Evolutionary conservation across 2,329 filamentous ascomycete species (phyloP), one percentile per base, ranked within the genome.

Genomic region (Periconia sp.): DNA sequence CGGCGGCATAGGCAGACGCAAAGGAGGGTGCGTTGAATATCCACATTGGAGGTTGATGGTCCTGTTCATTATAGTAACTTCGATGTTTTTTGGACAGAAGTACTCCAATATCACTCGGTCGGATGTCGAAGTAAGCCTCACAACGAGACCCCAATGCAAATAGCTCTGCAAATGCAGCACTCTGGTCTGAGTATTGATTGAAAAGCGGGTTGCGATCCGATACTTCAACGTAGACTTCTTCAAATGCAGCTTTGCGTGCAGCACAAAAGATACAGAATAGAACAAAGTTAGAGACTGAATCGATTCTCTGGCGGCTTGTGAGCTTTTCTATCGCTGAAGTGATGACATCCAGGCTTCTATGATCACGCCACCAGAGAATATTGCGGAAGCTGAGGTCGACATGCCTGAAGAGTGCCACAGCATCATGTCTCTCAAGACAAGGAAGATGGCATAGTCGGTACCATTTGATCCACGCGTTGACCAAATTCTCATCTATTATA

Each of bases 81-180:
- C 78, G 69, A 59, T 81, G 71, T 41, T 66, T 68, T 33, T 72
- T 64, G 6, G 70, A 72, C 5, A 74, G 56, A 17, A 74, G 45
- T 33, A 68, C 55, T 15, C 71, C 71, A 47, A 74, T 73, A 41
- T 69, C 66, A 55, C 68, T 74, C 1, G 66, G 72, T 41, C 62
- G 64, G 46, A 86, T 78, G 54, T 84, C 83, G 53, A 87, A 85
- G 62, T 86, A 87, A 1, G 81, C 77, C 55, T 86, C 83, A 61
- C 85, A 87, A 50, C 84, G 81, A 3, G 84, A 86, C 1, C 85
- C 85, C 1, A 86, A 73, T 0, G 83, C 84, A 69, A 85, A 87
- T 0, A 85, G 79, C 63, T 87, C 85, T 1, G 84, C 81, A 60
- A 87, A 87, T 7, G 83, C 83, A 31, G 83, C 84, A 14, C 84